Evolutionary conservation across 768 basidiomycete genomes (phyloP).

Genomic region (Candolleomyces aberdarensis): DNA sequence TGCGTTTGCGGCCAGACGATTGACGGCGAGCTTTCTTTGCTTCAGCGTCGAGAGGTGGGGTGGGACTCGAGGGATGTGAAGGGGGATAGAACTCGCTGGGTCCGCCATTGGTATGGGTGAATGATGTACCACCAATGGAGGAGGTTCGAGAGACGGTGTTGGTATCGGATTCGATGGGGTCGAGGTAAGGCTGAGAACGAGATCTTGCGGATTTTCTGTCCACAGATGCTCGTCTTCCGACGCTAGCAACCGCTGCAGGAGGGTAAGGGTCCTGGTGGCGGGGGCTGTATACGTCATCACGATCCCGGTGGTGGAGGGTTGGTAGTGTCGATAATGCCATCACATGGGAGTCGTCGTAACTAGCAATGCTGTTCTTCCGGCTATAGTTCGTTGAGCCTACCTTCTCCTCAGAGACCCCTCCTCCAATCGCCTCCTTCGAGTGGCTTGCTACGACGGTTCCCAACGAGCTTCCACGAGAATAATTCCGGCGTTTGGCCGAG

Average conservation of each 20-base stretch:
- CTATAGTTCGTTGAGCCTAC: constrained; percentile 10
- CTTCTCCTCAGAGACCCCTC: constrained; percentile 13
- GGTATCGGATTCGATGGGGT: constrained; percentile 1
- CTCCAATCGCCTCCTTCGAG: constrained; percentile 18
- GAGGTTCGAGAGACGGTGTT: not conserved
- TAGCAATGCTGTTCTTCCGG: constrained; percentile 11
- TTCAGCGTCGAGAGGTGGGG: constrained; percentile 3
- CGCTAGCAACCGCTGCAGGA: constrained; percentile 8
- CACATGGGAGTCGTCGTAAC: constrained; percentile 15
- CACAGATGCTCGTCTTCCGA: constrained; percentile 16
- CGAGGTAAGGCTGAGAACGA: constrained; percentile 20
- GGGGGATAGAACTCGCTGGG: no score
- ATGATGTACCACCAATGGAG: constrained; percentile 4
- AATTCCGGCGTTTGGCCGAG: no score
- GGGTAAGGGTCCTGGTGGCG: not conserved
- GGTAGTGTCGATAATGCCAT: constrained; percentile 21
- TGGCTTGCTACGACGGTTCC: constrained; percentile 18
- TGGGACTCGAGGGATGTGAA: constrained; percentile 3
- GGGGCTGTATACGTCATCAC: not conserved
- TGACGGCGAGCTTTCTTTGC: constrained; percentile 23
- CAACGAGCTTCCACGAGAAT: constrained; percentile 11
- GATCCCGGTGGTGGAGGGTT: constrained; percentile 15
- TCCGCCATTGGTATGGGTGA: constrained; percentile 7
- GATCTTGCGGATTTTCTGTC: constrained; percentile 14
- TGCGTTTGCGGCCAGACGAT: constrained; percentile 39